A percentile compares a stretch with the other conserved stretches of the same genome.
These are phyloP conservation scores for Globisporangium polare DNA, from an alignment of 352 stramenopile species.

Conservation along the genomic window DNA sequence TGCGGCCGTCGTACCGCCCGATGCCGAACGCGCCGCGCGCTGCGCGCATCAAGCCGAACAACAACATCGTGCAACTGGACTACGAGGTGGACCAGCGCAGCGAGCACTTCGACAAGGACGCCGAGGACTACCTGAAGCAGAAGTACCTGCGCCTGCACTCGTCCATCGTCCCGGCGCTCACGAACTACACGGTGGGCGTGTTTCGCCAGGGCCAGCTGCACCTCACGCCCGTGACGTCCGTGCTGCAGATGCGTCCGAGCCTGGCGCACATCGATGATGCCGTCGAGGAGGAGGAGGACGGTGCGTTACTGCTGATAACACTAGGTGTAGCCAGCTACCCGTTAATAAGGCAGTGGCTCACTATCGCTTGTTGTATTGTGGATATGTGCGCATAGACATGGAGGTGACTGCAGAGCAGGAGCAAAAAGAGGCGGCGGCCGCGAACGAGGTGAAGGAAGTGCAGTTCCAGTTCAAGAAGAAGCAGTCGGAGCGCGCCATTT, in stretches of 20 bases:
- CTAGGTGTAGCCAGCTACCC: not conserved
- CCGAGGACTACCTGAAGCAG: constrained; percentile 79
- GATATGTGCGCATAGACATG: constrained; percentile 24
- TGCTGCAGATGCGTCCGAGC: constrained; percentile 84
- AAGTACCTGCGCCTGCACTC: constrained; percentile 66
- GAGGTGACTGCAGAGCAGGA: constrained; percentile 36
- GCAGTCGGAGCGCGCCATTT: constrained; percentile 72
- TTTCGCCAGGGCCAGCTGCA: constrained; percentile 81
- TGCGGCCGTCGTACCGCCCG: constrained; percentile 72
- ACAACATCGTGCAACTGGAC: constrained; percentile 77
- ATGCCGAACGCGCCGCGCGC: constrained; percentile 55
- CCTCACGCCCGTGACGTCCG: constrained; percentile 55
- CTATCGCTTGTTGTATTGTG: not conserved
- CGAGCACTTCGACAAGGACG: constrained; percentile 72
- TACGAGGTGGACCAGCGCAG: constrained; percentile 69
- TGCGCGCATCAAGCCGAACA: constrained; percentile 68
- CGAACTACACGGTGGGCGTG: constrained; percentile 75
- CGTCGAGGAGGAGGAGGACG: constrained; percentile 57
- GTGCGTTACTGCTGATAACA: not conserved
- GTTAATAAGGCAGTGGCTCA: not conserved
- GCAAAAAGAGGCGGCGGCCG: constrained; percentile 41
- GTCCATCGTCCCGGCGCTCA: constrained; percentile 52
- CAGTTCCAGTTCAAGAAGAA: constrained; percentile 90
- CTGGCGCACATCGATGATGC: constrained; percentile 76
- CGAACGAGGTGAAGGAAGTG: constrained; percentile 68